phyloP scores from a whole-genome alignment of 495 filamentous ascomycete species.

The Pyrenula aspistea region DNA sequence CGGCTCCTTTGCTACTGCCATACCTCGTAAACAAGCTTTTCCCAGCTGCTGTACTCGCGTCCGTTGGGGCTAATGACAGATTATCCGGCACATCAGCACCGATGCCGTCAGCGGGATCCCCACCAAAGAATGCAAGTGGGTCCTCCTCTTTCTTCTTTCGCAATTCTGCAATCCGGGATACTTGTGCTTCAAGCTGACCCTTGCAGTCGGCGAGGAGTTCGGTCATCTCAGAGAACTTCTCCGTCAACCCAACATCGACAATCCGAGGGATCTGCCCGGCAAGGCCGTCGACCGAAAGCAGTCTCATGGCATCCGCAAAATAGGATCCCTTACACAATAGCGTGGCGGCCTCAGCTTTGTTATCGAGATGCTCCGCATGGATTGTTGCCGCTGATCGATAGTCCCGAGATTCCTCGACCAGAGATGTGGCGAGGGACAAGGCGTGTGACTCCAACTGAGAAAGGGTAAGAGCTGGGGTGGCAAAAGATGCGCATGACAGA shows the following conservation, averaged over 20 bases:
- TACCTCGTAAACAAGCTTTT: constrained; percentile 80
- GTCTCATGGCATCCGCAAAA: constrained; percentile 72
- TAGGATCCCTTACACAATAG: constrained; percentile 72
- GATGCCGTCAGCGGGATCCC: constrained; percentile 43
- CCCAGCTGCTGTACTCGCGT: constrained; percentile 61
- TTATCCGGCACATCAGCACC: constrained; percentile 72
- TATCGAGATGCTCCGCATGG: constrained; percentile 65
- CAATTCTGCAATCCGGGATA: constrained; percentile 73
- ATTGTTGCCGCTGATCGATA: constrained; percentile 68
- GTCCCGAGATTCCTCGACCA: constrained; percentile 77
- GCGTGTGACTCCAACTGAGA: constrained; percentile 54
- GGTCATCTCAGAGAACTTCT: constrained; percentile 63
- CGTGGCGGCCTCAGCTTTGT: constrained; percentile 51
- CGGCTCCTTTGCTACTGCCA: constrained; percentile 43
- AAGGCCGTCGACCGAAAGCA: constrained; percentile 41
- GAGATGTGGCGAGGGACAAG: constrained; percentile 50
- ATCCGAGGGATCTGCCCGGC: constrained; percentile 38
- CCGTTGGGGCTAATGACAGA: constrained; percentile 77
- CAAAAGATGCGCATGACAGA: constrained; percentile 61
- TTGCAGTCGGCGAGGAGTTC: constrained; percentile 90
- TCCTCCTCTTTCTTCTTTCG: constrained; percentile 68
- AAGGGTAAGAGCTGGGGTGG: constrained; percentile 32
- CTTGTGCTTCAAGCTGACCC: constrained; percentile 67
- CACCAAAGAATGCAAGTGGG: constrained; percentile 66
- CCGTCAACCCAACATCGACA: constrained; percentile 65